phyloP scores from a whole-genome alignment of 2,329 filamentous ascomycete genomes.

The Nigrograna mackinnonii region DNA sequence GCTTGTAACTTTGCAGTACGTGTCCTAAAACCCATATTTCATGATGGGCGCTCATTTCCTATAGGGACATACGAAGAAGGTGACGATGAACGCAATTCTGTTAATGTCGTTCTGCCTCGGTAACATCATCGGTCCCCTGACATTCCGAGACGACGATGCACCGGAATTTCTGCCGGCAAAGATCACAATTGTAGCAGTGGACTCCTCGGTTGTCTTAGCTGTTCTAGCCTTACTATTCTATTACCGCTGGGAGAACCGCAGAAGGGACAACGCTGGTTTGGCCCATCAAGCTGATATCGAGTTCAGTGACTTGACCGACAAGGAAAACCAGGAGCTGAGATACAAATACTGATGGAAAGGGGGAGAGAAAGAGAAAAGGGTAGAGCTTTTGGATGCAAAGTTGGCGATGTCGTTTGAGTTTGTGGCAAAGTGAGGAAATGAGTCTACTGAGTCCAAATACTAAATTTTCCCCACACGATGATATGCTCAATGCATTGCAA shows the following conservation, averaged over 20 bases:
- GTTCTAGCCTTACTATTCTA: slow-evolving; percentile 14
- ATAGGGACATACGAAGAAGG: slow-evolving; percentile 41
- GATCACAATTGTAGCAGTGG: slow-evolving; percentile 43
- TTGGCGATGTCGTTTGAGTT: too few species aligned
- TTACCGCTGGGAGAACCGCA: slow-evolving; percentile 20
- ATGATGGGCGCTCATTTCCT: slow-evolving; percentile 1
- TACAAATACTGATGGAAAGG: slow-evolving; percentile 38
- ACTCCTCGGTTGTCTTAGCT: slow-evolving; percentile 30
- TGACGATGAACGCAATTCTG: slow-evolving; percentile 38
- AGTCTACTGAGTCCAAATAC: too few species aligned
- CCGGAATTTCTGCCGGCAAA: slow-evolving; percentile 47
- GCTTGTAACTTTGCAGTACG: slow-evolving; percentile 19
- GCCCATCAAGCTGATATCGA: slow-evolving; percentile 20
- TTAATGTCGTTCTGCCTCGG: slow-evolving; percentile 37
- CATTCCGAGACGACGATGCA: slow-evolving; percentile 41
- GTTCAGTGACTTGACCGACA: slow-evolving; percentile 58
- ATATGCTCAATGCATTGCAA: too few species aligned
- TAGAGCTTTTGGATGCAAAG: too few species aligned
- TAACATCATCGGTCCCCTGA: slow-evolving; percentile 46
- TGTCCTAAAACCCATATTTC: background rate
- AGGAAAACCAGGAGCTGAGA: slow-evolving; percentile 59
- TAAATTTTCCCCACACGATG: too few species aligned
- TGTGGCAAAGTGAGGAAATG: too few species aligned
- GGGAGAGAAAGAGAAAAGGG: too few species aligned
- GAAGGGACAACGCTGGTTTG: slow-evolving; percentile 6